Percentiles rank a stretch among this genome's conserved stretches.
Conservation (phyloP, 768 basidiomycete species). For the Phylloporus sp. region DNA sequence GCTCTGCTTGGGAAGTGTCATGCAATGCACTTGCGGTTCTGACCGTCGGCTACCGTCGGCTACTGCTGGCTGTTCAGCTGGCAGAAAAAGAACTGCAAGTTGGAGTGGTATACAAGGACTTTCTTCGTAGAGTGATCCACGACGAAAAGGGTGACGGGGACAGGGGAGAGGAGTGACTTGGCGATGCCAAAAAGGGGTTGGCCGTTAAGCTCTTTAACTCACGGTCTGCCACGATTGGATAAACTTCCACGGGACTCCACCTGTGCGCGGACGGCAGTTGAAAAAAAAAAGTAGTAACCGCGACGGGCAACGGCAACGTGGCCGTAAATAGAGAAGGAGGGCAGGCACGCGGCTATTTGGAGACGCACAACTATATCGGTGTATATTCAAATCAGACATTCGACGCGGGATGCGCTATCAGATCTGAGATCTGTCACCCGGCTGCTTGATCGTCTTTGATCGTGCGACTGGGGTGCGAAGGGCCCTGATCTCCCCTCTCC, state of each 20-base stretch:
- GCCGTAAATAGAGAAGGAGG: conserved; percentile 32
- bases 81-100: no score
- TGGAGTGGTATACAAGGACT: background rate
- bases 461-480: conserved; percentile 48
- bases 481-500: conserved; percentile 41
- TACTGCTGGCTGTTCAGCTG: no score
- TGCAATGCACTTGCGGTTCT: no score
- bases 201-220: conserved; percentile 43
- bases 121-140: conserved; percentile 30
- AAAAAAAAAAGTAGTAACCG: conserved; percentile 35
- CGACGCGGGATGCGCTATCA: conserved; percentile 40
- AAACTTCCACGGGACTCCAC: conserved; percentile 37
- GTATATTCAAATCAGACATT: conserved; percentile 35
- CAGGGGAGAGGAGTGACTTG: conserved; percentile 14
- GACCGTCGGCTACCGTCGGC: no score
- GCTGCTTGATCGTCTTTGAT: conserved; percentile 58
- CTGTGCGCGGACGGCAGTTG: conserved; percentile 27
- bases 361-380: conserved; percentile 34
- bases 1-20: no score
- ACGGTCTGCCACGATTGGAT: conserved; percentile 30
- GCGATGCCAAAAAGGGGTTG: conserved; percentile 28
- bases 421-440: conserved; percentile 35
- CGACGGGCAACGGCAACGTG: conserved; percentile 45
- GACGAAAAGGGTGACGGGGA: conserved; percentile 3
- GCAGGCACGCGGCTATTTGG: conserved; percentile 57